Evolutionary conservation across 1,139 yeast species (phyloP), one percentile per base, ranked within the genome.

Genomic region (Yamadazyma dendronema): DNA sequence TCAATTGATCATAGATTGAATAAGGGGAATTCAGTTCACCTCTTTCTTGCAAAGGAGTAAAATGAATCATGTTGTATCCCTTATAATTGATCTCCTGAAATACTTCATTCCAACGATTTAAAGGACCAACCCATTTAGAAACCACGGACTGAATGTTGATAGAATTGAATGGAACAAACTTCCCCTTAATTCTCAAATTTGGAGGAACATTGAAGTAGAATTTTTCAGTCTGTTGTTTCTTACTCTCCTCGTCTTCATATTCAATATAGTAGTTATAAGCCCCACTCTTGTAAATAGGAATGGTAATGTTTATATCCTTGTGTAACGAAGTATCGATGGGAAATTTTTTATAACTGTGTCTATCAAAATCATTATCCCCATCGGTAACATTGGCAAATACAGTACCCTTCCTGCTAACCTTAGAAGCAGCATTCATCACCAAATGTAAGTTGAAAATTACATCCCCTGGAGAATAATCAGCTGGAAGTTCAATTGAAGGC

Each of bases 31-130:
- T 77, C 1, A 96, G 86, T 40, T 74, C 82, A 19, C 98, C 98
- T 35, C 97, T 73, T 46, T 81, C 66, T 60, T 90, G 97, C 46
- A 92, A 69, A 0, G 98, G 98, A 2, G 97, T 89, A 57, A 92
- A 92, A 64, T 92, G 98, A 33, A 92, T 68, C 96, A 90, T 87
- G 59, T 92, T 92, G 67, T 90, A 92, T 14, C 94, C 92, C 60
- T 92, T 92, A 8, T 62, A 58, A 13, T 81, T 65, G 31, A 92
- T 75, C 35, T 76, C 74, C 3, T 60, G 55, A 42, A 92, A 84
- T 41, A 86, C 66, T 1, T 64, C 56, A 40, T 78, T 77, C 97
- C 97, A 92, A 35, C 48, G 56, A 31, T 52, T 55, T 49, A 70
- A 62, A 9, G 79, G 74, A 1, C 97, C 97, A 65, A 89, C 77